Evolutionary conservation across 1,284 basidiomycete genomes (phyloP), one percentile per base, ranked within the genome.

Genomic region (Ceratobasidium sp.): DNA sequence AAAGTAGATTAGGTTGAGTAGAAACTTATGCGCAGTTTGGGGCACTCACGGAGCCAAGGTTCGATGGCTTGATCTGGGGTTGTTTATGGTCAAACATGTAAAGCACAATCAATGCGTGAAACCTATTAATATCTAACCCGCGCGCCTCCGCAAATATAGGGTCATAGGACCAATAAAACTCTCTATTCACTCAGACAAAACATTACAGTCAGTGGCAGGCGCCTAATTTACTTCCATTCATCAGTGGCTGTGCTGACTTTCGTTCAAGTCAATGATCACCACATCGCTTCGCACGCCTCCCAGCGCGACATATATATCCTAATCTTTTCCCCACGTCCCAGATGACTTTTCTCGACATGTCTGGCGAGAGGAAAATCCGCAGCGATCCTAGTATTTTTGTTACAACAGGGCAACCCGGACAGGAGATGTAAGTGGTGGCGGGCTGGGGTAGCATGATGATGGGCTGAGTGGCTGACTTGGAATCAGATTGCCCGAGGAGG

Each of bases 401-500:
- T 78, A 61, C 80, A 46, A 75, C 79, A 7, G 42, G 49, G 14
- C 58, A 42, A 21, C 33, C 72, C 51, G 51, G 71, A 72, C 74
- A 77, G 76, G 61, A 40, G 9, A 54, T 61, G 58, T 61, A 42
- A 46, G 51, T 56, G 44, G 21, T 25, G n/a, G 25, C 36, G 16
- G 21, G 28, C 46, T 18, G 44, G 25, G 28, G 9, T 38, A 38
- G 7, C 11, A 38, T 38, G 44, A 18, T n/a, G n/a, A n/a, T 18
- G 23, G 30, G 71, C 14, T 71, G 30, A 61, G n/a, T 33, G 23
- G 72, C 28, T 76, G 69, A 75, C 16, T 53, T 38, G n/a, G 44
- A 30, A 23, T n/a, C 74, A 96, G 95, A 77, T 83, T 95, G 64
- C 95, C 95, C 3, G 89, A 90, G 80, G 85, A 90, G 66, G 95